A percentile compares a stretch with the other conserved stretches of the same genome.
Conservation (phyloP, 2,329 filamentous ascomycete genomes). For the Coniochaeta ligniaria region DNA sequence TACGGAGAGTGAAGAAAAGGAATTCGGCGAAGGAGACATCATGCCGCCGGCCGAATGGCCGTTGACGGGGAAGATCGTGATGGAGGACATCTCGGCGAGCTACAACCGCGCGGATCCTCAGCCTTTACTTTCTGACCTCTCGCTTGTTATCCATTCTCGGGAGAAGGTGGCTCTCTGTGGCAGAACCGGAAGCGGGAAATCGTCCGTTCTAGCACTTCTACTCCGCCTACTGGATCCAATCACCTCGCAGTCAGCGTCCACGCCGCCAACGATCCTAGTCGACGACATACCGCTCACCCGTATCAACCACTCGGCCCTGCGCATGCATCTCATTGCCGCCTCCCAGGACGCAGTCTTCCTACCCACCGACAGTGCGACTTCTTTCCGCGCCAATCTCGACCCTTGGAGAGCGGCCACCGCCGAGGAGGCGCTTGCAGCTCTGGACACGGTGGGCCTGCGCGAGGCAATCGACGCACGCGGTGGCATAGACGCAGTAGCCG, state of each 20-base stretch:
- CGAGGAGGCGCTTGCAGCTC: conserved; percentile 13
- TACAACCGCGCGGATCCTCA: conserved; percentile 10
- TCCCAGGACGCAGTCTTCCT: conserved; percentile 37
- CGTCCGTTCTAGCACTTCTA: conserved; percentile 28
- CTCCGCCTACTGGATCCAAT: conserved; percentile 29
- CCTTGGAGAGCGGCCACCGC: conserved; percentile 14
- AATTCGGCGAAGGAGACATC: conserved; percentile 13
- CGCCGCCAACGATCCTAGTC: conserved; percentile 16
- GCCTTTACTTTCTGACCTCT: conserved; percentile 20
- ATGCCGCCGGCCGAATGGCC: conserved; percentile 19
- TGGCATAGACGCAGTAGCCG: conserved; percentile 26
- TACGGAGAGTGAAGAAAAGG: conserved; percentile 14
- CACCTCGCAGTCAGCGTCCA: conserved; percentile 11
- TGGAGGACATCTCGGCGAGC: conserved; percentile 18
- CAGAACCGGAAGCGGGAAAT: conserved; percentile 30
- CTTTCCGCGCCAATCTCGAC: conserved; percentile 24
- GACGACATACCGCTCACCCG: conserved; percentile 22
- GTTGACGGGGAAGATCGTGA: conserved; percentile 13
- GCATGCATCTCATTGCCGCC: conserved; percentile 30
- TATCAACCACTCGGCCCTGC: conserved; percentile 24
- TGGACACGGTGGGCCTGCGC: conserved; percentile 16
- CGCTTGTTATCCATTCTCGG: conserved; percentile 18
- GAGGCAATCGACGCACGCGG: conserved; percentile 14
- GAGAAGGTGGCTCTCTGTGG: conserved; percentile 26
- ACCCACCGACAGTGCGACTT: conserved; percentile 21